Conservation (phyloP, 2,329 filamentous ascomycete species). For the Fusarium begoniae region DNA sequence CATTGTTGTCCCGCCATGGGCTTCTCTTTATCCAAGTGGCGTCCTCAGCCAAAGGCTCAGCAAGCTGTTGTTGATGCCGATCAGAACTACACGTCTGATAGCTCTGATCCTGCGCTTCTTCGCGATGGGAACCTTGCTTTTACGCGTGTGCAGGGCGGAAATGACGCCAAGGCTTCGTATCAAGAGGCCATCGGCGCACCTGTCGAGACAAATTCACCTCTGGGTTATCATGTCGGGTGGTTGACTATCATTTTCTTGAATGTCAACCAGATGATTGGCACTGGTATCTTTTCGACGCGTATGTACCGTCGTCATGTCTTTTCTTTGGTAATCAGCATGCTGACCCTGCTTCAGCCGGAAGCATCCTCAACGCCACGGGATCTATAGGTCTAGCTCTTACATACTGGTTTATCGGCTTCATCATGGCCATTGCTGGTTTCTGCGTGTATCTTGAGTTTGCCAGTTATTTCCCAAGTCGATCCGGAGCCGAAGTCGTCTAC, state of each 20-base stretch:
- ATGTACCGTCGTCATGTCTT: constrained; percentile 39
- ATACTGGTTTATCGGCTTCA: constrained; percentile 71
- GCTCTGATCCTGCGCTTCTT: constrained; percentile 16
- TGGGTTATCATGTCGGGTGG: constrained; percentile 67
- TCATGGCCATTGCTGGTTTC: constrained; percentile 65
- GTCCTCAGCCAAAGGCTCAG: background rate
- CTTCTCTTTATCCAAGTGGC: background rate
- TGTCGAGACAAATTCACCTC: constrained; percentile 65
- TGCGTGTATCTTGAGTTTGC: constrained; percentile 71
- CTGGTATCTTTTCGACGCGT: constrained; percentile 72
- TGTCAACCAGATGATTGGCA: constrained; percentile 70
- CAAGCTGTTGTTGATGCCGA: constrained; percentile 19
- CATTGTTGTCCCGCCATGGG: background rate
- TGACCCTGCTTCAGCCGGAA: constrained; percentile 21
- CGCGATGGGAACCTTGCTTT: constrained; percentile 34
- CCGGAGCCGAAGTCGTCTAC: constrained; percentile 73
- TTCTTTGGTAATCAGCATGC: background rate
- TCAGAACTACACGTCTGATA: constrained; percentile 51
- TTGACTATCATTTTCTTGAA: constrained; percentile 68
- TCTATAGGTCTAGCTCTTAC: constrained; percentile 70
- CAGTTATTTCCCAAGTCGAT: constrained; percentile 72
- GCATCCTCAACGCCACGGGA: constrained; percentile 67
- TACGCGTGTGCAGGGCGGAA: constrained; percentile 51
- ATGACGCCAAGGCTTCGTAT: constrained; percentile 55
- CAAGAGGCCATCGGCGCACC: constrained; percentile 71